phyloP scores from a whole-genome alignment of 2,329 filamentous ascomycete species.

The Triangularia setosa region DNA sequence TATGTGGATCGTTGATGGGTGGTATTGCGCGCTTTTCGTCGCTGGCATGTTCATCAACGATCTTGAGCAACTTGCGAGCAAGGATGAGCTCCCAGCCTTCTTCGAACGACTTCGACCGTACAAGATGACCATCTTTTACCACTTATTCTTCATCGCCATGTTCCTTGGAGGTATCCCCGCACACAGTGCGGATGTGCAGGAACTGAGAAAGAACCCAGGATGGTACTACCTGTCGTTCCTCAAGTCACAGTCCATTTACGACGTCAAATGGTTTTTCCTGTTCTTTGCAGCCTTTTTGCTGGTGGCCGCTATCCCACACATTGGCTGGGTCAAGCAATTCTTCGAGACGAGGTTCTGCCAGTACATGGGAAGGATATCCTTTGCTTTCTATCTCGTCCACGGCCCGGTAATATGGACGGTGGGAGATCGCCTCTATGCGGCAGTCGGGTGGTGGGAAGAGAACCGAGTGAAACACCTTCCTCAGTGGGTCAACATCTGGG shows the following conservation, averaged over 20 bases:
- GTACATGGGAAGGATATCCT: conserved; percentile 58
- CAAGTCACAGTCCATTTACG: conserved; percentile 59
- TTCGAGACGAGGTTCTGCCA: conserved; percentile 56
- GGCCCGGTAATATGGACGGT: conserved; percentile 56
- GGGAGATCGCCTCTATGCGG: conserved; percentile 59
- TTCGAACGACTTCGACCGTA: conserved; percentile 41
- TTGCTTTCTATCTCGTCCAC: conserved; percentile 58
- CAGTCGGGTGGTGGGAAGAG: conserved; percentile 51
- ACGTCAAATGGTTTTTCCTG: conserved; percentile 63
- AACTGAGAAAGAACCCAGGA: conserved; percentile 51
- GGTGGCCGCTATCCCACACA: conserved; percentile 50
- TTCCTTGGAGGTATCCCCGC: conserved; percentile 59
- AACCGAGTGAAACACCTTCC: conserved; percentile 47
- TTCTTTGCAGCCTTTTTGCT: conserved; percentile 57
- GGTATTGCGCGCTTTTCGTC: conserved; percentile 55
- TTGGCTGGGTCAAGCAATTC: conserved; percentile 52
- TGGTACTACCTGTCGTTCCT: conserved; percentile 57
- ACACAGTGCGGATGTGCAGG: conserved; percentile 40
- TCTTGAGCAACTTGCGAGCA: conserved; percentile 49
- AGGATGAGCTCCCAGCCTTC: conserved; percentile 46
- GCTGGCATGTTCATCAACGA: conserved; percentile 58
- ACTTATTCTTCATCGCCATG: conserved; percentile 47
- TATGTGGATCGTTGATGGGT: conserved; percentile 61
- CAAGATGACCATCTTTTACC: conserved; percentile 49
- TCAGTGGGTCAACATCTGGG: conserved; percentile 53